These are phyloP conservation scores for Debaryomyces singareniensis DNA, from an alignment of 1,139 yeast genomes.

Conservation along the genomic window DNA sequence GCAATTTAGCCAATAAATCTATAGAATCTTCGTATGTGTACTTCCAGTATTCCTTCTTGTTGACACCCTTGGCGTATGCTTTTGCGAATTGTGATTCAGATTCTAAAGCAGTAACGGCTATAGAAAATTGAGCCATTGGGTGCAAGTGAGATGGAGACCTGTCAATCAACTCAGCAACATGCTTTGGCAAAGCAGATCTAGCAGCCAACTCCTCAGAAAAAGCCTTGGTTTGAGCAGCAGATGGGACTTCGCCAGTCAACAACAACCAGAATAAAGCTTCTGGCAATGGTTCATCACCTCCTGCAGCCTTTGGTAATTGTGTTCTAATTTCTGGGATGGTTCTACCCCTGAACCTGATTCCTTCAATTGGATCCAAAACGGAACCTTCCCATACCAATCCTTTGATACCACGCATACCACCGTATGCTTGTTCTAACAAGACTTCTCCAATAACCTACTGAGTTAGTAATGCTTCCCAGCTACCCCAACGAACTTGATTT, in stretches of 20 bases:
- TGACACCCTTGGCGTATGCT: slow-evolving; percentile 85
- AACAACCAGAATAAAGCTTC: slow-evolving; percentile 92
- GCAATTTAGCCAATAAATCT: slow-evolving; percentile 85
- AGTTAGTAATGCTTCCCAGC: slow-evolving; percentile 9
- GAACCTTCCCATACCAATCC: slow-evolving; percentile 99
- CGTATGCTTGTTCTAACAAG: slow-evolving; percentile 92
- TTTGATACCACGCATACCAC: slow-evolving; percentile 99
- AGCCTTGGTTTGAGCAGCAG: slow-evolving; percentile 67
- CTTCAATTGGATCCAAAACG: slow-evolving; percentile 95
- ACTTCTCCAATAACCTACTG: slow-evolving; percentile 78
- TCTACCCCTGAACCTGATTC: slow-evolving; percentile 96
- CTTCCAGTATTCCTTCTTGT: slow-evolving; percentile 88
- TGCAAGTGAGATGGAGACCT: slow-evolving; percentile 81
- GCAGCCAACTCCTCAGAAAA: slow-evolving; percentile 81
- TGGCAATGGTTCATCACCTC: slow-evolving; percentile 80
- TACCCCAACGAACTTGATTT: slow-evolving; percentile 17
- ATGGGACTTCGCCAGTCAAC: slow-evolving; percentile 86
- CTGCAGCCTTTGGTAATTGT: slow-evolving; percentile 89
- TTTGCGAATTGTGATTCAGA: slow-evolving; percentile 85
- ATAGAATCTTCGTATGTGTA: slow-evolving; percentile 87
- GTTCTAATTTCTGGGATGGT: slow-evolving; percentile 94
- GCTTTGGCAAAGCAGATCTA: slow-evolving; percentile 79
- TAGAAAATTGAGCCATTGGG: slow-evolving; percentile 97
- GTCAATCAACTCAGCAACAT: slow-evolving; percentile 77
- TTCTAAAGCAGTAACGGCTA: slow-evolving; percentile 88